Conservation (phyloP, 2,329 filamentous ascomycete genomes). For the Sclerotinia spermophila region DNA sequence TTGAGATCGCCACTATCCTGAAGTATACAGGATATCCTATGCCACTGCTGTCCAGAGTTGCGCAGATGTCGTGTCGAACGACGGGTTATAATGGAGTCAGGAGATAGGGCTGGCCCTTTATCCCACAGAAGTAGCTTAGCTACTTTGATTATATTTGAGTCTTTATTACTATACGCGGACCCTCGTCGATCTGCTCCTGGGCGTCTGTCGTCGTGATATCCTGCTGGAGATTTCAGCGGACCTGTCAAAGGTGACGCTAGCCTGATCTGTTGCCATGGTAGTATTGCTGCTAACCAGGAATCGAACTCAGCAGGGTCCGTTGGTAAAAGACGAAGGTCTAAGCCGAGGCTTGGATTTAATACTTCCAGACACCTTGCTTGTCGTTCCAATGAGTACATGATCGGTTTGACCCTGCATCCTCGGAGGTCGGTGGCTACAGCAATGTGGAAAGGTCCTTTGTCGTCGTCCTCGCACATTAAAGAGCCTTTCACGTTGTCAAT, state of each 20-base stretch:
- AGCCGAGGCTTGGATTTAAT: conserved; percentile 49
- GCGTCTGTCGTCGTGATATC: conserved; percentile 29
- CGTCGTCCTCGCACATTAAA: conserved; percentile 70
- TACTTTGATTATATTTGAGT: conserved; percentile 88
- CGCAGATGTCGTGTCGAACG: conserved; percentile 56
- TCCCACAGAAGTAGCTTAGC: conserved; percentile 92
- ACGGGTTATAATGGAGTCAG: conserved; percentile 48
- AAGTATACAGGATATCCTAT: conserved; percentile 84
- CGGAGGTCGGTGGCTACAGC: conserved; percentile 70
- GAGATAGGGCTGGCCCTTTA: conserved; percentile 56
- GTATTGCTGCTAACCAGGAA: conserved; percentile 73
- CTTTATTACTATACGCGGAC: conserved; percentile 63
- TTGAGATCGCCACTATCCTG: conserved; percentile 95
- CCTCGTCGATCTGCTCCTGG: conserved; percentile 40
- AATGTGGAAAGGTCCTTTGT: conserved; percentile 60
- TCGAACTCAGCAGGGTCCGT: conserved; percentile 64
- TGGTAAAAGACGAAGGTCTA: conserved; percentile 64
- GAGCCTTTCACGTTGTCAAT: conserved; percentile 74
- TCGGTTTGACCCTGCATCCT: conserved; percentile 65
- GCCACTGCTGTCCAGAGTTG: conserved; percentile 63
- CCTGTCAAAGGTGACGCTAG: conserved; percentile 38
- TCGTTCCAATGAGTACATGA: conserved; percentile 44
- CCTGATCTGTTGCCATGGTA: conserved; percentile 77
- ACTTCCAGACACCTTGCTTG: conserved; percentile 52
- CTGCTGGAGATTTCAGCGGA: conserved; percentile 23